A percentile compares a stretch with the other conserved stretches of the same genome.
Conservation (phyloP, 495 filamentous ascomycete species). For the Mycothermus thermophilus region DNA sequence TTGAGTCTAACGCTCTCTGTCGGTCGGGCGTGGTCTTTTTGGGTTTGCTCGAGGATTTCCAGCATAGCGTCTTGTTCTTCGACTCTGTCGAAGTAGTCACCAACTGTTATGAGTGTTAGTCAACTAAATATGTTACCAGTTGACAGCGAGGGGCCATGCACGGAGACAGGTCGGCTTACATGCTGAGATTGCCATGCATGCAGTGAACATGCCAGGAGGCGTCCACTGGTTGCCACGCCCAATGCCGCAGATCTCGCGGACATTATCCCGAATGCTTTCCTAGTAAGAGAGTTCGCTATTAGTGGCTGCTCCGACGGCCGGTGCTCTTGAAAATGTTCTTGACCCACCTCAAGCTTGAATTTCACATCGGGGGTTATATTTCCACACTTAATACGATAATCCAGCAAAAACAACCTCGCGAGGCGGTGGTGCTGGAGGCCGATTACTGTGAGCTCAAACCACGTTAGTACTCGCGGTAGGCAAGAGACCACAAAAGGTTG, state of each 20-base stretch:
- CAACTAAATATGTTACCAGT: too few species aligned
- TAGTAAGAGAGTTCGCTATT: constrained; percentile 3
- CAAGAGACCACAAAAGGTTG: too few species aligned
- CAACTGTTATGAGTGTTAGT: constrained; percentile 21
- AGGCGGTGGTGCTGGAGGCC: constrained; percentile 41
- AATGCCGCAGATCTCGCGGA: constrained; percentile 39
- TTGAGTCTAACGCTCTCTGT: constrained; percentile 3
- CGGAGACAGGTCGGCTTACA: too few species aligned
- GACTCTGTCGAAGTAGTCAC: constrained; percentile 30
- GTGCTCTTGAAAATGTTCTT: not conserved
- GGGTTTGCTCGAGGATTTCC: constrained; percentile 2
- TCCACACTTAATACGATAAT: not conserved
- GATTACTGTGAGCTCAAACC: constrained; percentile 22
- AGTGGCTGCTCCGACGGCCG: not conserved
- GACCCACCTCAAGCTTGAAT: not conserved
- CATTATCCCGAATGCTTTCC: constrained; percentile 28
- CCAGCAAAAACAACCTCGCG: constrained; percentile 31
- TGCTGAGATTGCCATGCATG: constrained; percentile 38
- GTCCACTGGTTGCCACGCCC: constrained; percentile 36
- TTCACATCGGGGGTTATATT: not conserved
- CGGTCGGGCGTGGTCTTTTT: constrained; percentile 7
- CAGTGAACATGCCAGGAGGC: constrained; percentile 41
- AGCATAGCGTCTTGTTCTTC: constrained; percentile 23
- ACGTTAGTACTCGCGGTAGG: too few species aligned
- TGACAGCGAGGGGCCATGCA: too few species aligned